These are phyloP conservation scores for Backusella luteola DNA, from an alignment of 192 early-diverging fungal species.

Conservation along the genomic window DNA sequence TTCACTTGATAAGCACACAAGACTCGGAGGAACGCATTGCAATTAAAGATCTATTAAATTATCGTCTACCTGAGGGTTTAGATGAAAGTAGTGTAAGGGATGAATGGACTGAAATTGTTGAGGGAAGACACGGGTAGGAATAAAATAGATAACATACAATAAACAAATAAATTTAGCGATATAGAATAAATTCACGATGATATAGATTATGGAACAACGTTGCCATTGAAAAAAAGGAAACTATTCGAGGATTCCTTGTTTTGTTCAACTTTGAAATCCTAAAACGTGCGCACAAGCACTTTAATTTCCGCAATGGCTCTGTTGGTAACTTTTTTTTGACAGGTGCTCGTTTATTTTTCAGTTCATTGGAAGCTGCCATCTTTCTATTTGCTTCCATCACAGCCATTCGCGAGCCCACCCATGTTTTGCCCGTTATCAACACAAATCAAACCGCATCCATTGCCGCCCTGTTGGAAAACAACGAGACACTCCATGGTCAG, in stretches of 20 bases:
- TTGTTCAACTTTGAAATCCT: conserved; percentile 66
- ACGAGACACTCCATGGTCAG: conserved; percentile 57
- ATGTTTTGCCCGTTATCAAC: conserved; percentile 65
- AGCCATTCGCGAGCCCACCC: conserved; percentile 57
- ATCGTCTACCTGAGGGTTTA: conserved; percentile 58
- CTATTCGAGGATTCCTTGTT: conserved; percentile 68
- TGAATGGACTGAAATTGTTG: conserved; percentile 73
- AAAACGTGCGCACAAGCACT: conserved; percentile 54
- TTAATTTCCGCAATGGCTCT: conserved; percentile 70
- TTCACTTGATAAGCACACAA: conserved; percentile 58
- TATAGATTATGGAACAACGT: conserved; percentile 45
- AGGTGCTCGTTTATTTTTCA: conserved; percentile 70
- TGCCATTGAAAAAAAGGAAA: conserved; percentile 52
- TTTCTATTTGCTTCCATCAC: conserved; percentile 71
- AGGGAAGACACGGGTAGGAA: conserved; percentile 61
- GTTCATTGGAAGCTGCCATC: conserved; percentile 64
- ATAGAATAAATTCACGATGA: neutral
- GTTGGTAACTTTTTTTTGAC: conserved; percentile 80
- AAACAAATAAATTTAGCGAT: neutral
- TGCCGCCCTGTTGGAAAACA: conserved; percentile 62
- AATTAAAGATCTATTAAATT: conserved; percentile 63
- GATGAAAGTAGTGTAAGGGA: conserved; percentile 50
- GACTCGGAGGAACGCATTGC: conserved; percentile 46
- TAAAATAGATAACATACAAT: neutral
- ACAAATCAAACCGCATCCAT: conserved; percentile 59